Percentiles rank a stretch among this genome's conserved stretches.
Conservation (phyloP, 2,329 filamentous ascomycete species). For the Cladosporium colombiae region DNA sequence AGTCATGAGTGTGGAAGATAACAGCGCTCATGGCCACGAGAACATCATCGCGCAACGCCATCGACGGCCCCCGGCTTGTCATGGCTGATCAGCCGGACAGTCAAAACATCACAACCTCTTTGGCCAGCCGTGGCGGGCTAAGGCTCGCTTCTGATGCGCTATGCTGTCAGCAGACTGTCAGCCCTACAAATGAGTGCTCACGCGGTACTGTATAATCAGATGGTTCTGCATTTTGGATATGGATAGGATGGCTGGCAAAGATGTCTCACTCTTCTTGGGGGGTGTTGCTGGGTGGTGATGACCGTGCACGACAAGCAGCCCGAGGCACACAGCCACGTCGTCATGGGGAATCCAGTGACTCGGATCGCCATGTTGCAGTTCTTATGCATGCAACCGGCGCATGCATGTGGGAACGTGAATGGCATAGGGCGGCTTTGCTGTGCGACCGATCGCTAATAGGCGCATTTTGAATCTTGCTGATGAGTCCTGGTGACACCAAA, state of each 20-base stretch:
- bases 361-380: background rate
- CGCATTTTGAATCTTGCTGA: background rate
- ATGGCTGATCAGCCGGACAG: slow-evolving; percentile 13
- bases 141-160: background rate
- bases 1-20: background rate
- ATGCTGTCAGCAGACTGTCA: background rate
- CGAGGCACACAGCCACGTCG: background rate
- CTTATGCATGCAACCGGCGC: background rate
- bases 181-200: background rate
- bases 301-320: background rate
- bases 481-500: background rate
- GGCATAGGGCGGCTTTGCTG: background rate
- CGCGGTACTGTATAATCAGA: background rate
- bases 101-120: background rate
- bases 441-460: background rate
- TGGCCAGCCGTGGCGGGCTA: background rate
- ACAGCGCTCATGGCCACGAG: background rate
- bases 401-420: background rate
- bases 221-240: background rate
- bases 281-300: background rate
- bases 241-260: background rate
- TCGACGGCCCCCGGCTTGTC: slow-evolving; percentile 7
- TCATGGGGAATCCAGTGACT: background rate
- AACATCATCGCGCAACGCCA: background rate
- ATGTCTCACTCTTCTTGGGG: background rate